A percentile compares a stretch with the other conserved stretches of the same genome.
Evolutionary conservation across 768 basidiomycete species (phyloP).

Genomic region (Leccinum barrowsii): DNA sequence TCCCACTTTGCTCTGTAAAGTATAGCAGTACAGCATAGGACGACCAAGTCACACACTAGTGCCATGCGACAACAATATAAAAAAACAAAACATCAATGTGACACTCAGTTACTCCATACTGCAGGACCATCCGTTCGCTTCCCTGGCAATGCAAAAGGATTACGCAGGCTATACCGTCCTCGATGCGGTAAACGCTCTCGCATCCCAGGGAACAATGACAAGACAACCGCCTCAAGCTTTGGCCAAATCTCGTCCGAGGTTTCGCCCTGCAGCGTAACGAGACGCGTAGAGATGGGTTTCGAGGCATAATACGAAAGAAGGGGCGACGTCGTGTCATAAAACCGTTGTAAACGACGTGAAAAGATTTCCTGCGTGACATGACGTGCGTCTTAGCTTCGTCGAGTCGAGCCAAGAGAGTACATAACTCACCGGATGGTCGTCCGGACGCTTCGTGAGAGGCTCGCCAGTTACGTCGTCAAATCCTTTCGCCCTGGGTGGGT

Average conservation of each 20-base stretch:
- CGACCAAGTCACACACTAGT: conserved; percentile 4
- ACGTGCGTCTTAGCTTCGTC: not conserved
- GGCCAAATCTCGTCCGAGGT: conserved; percentile 94
- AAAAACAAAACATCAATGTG: not conserved
- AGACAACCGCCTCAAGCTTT: conserved; percentile 61
- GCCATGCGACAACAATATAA: conserved; percentile 1
- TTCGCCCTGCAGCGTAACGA: conserved; percentile 61
- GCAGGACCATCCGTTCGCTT: conserved; percentile 12
- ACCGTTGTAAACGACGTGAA: conserved; percentile 67
- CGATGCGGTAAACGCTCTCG: conserved; percentile 47
- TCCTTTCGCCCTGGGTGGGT: conserved; percentile 75
- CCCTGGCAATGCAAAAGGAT: conserved; percentile 42
- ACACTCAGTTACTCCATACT: conserved; percentile 13
- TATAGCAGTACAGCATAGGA: conserved; percentile 11
- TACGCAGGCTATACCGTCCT: conserved; percentile 51
- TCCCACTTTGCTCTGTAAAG: not conserved
- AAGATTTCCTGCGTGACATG: conserved; percentile 60
- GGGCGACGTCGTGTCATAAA: conserved; percentile 78
- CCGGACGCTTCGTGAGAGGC: conserved; percentile 80
- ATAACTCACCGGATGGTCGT: conserved; percentile 77
- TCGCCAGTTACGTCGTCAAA: conserved; percentile 87
- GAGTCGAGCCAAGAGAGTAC: not conserved
- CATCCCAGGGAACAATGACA: conserved; percentile 54
- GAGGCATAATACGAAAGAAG: conserved; percentile 68
- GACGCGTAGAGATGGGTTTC: conserved; percentile 37